Percentiles rank a stretch among this genome's conserved stretches.
Conservation (phyloP, 176 grass and related monocot species). For the Juncus inflexus region DNA sequence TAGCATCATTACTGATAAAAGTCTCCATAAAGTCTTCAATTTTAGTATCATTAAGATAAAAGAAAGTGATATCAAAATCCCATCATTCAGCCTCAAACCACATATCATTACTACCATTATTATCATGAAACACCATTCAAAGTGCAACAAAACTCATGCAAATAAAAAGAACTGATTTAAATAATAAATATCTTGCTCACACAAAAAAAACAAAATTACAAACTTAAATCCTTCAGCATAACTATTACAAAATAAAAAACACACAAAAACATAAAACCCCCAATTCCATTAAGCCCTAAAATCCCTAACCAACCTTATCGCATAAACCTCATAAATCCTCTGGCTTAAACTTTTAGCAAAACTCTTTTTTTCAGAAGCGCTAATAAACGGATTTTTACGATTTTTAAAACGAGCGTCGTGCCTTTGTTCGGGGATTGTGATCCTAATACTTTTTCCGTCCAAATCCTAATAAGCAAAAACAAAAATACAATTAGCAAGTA, state of each 20-base stretch:
- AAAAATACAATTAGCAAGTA: background rate
- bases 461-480: constrained; percentile 57
- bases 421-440: constrained; percentile 76
- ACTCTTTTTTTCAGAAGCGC: no score
- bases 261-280: constrained; percentile 17
- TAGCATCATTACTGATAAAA: no score
- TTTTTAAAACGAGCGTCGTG: constrained; percentile 52
- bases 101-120: no score
- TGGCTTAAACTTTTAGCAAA: no score
- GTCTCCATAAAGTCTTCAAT: no score
- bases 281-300: background rate
- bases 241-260: background rate
- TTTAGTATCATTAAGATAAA: no score
- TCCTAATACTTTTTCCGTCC: constrained; percentile 75
- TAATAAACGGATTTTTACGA: background rate
- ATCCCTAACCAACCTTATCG: background rate
- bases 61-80: no score
- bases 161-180: background rate
- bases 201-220: no score
- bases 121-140: no score
- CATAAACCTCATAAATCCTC: background rate
- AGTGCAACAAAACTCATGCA: no score
- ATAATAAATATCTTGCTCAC: background rate
- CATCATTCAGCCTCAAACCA: no score
- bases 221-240: no score